Evolutionary conservation across 1,284 basidiomycete genomes (phyloP), one percentile per base, ranked within the genome.

Genomic region (Porodaedalea pini): DNA sequence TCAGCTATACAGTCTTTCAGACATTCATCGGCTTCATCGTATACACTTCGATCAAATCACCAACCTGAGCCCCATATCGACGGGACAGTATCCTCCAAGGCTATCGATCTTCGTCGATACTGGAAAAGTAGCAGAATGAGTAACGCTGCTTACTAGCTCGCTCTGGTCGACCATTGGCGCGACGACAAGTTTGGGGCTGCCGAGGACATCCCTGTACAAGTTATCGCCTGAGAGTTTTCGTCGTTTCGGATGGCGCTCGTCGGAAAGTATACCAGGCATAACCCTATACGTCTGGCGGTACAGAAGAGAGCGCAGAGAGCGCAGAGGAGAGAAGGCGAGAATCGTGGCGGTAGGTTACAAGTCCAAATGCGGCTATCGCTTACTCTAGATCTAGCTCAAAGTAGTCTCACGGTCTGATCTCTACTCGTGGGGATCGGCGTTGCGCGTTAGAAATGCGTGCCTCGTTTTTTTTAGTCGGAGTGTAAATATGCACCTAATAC

Each of bases 161-260:
- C 90, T 94, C 73, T 96, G 93, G 71, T 98, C 95, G 0, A 98
- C 96, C 96, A 98, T 98, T 7, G 96, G 95, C 10, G 94, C 96
- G 10, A 98, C 92, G 43, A 98, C 81, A 68, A 83, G 86, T 70
- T 90, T 92, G 7, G 95, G 92, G 64, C 86, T 88, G 5, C 91
- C 88, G 37, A 98, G 69, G 41, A 88, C 75, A 67, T 83, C 72
- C 25, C 73, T 73, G 70, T 94, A 98, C 63, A 98, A 88, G 21
- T 92, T 86, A 68, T 90, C 93, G 2, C 92, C 91, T 4, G 74
- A 74, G 1, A 91, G 74, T 69, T 94, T 96, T 45, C 57, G 36
- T 25, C 51, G 49, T 25, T 60, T 60, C 29, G 27, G 23, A n/a
- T 25, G 19, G 27, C 49, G 57, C 23, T 54, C 52, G 19, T 58